Conservation (phyloP, 1,139 yeast species). For the Lodderomyces margitis region DNA sequence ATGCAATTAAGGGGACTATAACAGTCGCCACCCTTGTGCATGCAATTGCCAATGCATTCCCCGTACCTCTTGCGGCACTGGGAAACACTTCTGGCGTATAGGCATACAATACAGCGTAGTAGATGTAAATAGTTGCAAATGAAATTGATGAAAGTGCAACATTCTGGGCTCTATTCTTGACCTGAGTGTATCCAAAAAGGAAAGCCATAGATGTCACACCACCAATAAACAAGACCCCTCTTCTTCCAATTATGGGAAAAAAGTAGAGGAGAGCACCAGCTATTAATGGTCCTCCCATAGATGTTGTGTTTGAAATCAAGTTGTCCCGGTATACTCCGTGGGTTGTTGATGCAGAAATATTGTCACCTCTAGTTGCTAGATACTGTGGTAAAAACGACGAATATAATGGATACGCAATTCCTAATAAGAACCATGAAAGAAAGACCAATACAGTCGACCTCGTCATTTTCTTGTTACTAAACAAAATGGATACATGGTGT, state of each 20-base stretch:
- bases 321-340: conserved; percentile 51
- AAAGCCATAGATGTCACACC: conserved; percentile 53
- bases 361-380: conserved; percentile 46
- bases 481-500: conserved; percentile 34
- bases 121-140: conserved; percentile 49
- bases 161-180: conserved; percentile 48
- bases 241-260: conserved; percentile 50
- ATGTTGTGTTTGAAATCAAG: conserved; percentile 46
- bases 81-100: conserved; percentile 63
- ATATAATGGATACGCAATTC: conserved; percentile 52
- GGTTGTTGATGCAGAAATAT: conserved; percentile 33
- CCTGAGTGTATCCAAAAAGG: conserved; percentile 56
- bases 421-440: conserved; percentile 49
- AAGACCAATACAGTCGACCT: conserved; percentile 40
- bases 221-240: conserved; percentile 56
- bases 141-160: conserved; percentile 54
- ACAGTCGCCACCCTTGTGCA: conserved; percentile 47
- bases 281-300: conserved; percentile 57
- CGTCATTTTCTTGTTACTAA: conserved; percentile 36
- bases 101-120: conserved; percentile 56
- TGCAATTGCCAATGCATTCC: conserved; percentile 51
- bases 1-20: conserved; percentile 52
- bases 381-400: conserved; percentile 51
- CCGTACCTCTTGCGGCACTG: conserved; percentile 54
- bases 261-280: conserved; percentile 44